Evolutionary conservation across 2,329 filamentous ascomycete genomes (phyloP), one percentile per base, ranked within the genome.

Genomic region (Hypomyces perniciosus): DNA sequence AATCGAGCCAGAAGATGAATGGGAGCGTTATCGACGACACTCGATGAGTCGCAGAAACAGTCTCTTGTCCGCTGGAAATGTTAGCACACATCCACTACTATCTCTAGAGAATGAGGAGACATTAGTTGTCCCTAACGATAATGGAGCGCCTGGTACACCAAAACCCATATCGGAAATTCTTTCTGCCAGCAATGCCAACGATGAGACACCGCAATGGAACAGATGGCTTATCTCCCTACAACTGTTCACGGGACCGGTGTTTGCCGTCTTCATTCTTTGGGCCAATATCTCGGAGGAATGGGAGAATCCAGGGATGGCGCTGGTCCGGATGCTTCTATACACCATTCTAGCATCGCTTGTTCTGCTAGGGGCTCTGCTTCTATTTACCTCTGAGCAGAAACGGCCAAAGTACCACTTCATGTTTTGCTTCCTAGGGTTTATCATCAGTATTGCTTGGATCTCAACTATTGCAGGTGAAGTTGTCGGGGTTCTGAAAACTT

Each of bases 391-490:
- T 1, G 77, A 85, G 6, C 74, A 81, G 45, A 78, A 77, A 33
- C 83, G 85, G 30, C 86, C 88, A 0, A 81, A 78, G 56, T 88
- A 88, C 67, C 86, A 91, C 53, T 85, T 85, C 44, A 63, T 92
- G 27, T 77, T 97, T 42, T 95, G 90, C 64, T 89, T 96, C 62
- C 73, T 95, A 34, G 93, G 95, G 6, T 99, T 99, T 64, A 74
- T 86, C 7, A 95, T 97, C 52, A 84, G 87, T 55, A 93, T 97
- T 51, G 87, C 89, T 27, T 99, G 95, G 93, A 96, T 97, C 60
- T 93, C 90, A 37, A 93, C 90, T 1, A 90, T 99, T 59, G 92
- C 93, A 2, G 89, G 90, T 34, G 92, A 99, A 72, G 93, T 99
- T 5, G 93, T 99, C 5, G 91, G 90, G 31, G 87, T 96, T 5